Evolutionary conservation across 495 filamentous ascomycete genomes (phyloP), one percentile per base, ranked within the genome.

Genomic region (Aspergillus campestris): DNA sequence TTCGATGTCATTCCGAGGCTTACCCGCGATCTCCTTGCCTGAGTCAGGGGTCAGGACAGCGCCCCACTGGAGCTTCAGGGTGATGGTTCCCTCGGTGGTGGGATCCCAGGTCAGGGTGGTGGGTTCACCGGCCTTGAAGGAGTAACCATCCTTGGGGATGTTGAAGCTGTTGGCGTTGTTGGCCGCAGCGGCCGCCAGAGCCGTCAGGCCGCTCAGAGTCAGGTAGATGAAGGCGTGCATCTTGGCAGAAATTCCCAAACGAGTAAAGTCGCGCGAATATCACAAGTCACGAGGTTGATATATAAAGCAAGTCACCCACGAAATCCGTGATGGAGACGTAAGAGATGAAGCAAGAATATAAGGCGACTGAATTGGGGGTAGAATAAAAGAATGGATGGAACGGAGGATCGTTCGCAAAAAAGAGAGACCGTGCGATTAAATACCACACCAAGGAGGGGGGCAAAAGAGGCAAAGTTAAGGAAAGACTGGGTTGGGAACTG

Each of bases 101-200:
- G 72, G 72, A 34, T 59, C 64, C 81, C 81, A 85, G 24, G 44
- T 71, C 36, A 85, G 56, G 12, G 70, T 74, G 30, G 71, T 68
- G 2, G 72, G 40, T 47, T 68, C 27, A 10, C 80, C 81, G 14
- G 73, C 72, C 3, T 62, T 66, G 54, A 81, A 67, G 12, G 50
- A 44, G 32, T 70, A 71, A 15, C 73, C 71, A 18, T 49, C 58
- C 7, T 42, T 30, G 9, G 78, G 74, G 49, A 70, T 64, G 18
- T 65, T 76, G 65, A 83, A 83, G 29, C 78, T 62, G 51, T 82
- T 83, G 37, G 64, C 57, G 12, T 36, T 53, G 44, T 48, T 58
- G 35, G 40, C 36, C 28, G 67, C 65, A 13, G 64, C 51, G 40
- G 45, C 18, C 18, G 18, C 65, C 31, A 72, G 49, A 47, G 63